Evolutionary conservation across 176 grass and related monocot species (phyloP).

Genomic region (Triticum timopheevii): DNA sequence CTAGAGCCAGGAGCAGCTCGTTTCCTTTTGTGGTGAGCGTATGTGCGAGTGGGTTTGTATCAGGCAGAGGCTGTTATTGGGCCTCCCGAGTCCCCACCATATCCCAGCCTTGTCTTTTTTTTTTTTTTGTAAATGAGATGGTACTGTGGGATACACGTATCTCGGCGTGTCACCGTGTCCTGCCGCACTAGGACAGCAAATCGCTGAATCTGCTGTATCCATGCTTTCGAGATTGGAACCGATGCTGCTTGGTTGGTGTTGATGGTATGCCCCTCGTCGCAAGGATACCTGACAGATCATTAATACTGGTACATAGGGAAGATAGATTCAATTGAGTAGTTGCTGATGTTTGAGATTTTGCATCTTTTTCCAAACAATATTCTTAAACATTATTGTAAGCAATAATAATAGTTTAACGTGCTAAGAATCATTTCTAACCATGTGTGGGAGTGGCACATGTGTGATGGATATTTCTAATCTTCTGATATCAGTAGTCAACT

Average conservation of each 20-base stretch:
- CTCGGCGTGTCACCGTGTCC: no score
- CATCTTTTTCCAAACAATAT: constrained; percentile 15
- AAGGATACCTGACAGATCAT: background rate
- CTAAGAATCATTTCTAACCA: background rate
- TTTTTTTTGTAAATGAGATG: no score
- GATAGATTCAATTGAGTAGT: background rate
- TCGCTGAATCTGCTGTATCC: no score
- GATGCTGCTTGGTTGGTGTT: constrained; percentile 13
- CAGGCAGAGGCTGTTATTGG: no score
- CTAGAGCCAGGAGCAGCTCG: no score
- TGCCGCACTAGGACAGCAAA: no score
- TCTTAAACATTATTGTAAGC: background rate
- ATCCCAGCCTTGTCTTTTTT: no score
- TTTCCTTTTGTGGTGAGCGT: no score
- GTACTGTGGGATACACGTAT: no score
- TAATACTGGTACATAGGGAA: background rate
- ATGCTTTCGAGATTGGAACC: background rate
- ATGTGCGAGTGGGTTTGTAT: no score
- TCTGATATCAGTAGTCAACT: background rate
- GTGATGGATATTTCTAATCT: background rate
- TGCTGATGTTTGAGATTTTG: constrained; percentile 8
- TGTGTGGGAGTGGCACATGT: background rate
- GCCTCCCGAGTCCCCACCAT: no score
- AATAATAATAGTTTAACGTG: background rate
- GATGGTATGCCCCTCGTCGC: background rate